These are phyloP conservation scores for Amaranthus hypochondriacus DNA, from an alignment of 148 eudicot genomes.

Conservation along the genomic window DNA sequence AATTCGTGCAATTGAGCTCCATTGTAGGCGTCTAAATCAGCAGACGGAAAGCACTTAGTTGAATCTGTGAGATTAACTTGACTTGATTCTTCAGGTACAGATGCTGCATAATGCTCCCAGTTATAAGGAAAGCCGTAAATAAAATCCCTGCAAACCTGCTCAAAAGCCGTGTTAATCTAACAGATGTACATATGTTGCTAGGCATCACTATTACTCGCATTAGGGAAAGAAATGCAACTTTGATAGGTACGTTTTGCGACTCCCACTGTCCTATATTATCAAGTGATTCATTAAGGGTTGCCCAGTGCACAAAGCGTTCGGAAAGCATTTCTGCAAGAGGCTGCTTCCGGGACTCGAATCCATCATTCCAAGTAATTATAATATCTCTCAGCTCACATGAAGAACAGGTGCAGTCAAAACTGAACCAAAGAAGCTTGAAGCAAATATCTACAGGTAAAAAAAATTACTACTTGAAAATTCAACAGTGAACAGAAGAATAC, in stretches of 20 bases:
- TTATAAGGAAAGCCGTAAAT: constrained; percentile 49
- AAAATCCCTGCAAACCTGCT: constrained; percentile 50
- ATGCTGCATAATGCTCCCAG: constrained; percentile 50
- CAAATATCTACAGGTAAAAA: too few species aligned
- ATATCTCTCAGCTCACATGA: too few species aligned
- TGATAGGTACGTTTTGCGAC: background rate
- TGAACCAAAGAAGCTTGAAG: too few species aligned
- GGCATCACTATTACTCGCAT: background rate
- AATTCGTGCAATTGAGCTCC: constrained; percentile 32
- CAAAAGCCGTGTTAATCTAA: background rate
- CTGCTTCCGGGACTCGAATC: too few species aligned
- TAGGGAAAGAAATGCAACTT: background rate
- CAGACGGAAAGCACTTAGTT: constrained; percentile 9
- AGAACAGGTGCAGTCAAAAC: too few species aligned
- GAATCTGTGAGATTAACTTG: background rate
- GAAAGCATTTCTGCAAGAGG: too few species aligned
- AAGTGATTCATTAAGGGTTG: background rate
- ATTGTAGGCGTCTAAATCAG: constrained; percentile 15
- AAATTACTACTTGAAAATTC: too few species aligned
- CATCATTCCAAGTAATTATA: too few species aligned
- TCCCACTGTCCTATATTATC: background rate
- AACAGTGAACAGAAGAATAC: too few species aligned
- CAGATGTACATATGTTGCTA: background rate
- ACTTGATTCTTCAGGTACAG: constrained; percentile 28
- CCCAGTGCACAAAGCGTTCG: too few species aligned